These are phyloP conservation scores for Aspergillus ruber DNA, from an alignment of 2,329 filamentous ascomycete species.

Conservation along the genomic window DNA sequence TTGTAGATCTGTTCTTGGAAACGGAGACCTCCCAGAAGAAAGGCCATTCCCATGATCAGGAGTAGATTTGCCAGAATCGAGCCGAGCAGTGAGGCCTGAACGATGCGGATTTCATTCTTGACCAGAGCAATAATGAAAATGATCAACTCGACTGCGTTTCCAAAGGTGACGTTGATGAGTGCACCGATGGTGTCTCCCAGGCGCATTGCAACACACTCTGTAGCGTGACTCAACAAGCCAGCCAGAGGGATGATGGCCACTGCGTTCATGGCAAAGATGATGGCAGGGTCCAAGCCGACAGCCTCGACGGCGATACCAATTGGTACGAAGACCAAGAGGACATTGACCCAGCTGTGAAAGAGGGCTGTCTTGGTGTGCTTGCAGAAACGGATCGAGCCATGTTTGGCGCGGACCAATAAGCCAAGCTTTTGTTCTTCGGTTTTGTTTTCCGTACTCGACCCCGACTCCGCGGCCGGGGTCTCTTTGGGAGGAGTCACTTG, in stretches of 20 bases:
- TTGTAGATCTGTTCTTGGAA: conserved; percentile 95
- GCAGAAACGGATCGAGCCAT: conserved; percentile 25
- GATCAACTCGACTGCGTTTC: conserved; percentile 73
- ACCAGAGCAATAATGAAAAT: conserved; percentile 75
- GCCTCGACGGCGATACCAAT: conserved; percentile 35
- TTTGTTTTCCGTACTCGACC: conserved; percentile 10
- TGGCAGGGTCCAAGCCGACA: conserved; percentile 46
- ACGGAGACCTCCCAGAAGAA: conserved; percentile 76
- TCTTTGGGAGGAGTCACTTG: conserved; percentile 20
- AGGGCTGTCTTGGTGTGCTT: conserved; percentile 29
- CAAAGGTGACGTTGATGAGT: conserved; percentile 69
- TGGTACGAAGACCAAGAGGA: conserved; percentile 38
- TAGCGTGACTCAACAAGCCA: conserved; percentile 64
- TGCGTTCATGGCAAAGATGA: conserved; percentile 68
- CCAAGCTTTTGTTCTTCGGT: conserved; percentile 15
- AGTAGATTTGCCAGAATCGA: conserved; percentile 85
- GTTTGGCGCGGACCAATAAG: conserved; percentile 22
- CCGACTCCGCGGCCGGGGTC: conserved; percentile 9
- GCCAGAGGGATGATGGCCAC: conserved; percentile 70
- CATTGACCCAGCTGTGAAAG: conserved; percentile 39
- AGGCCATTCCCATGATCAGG: conserved; percentile 86
- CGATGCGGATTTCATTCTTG: conserved; percentile 81
- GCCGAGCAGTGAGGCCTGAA: conserved; percentile 82
- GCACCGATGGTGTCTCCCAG: conserved; percentile 69
- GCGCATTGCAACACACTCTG: conserved; percentile 65